Base-by-base conservation (phyloP, 179 eudicot genomes). In the Nepenthes alata region DNA sequence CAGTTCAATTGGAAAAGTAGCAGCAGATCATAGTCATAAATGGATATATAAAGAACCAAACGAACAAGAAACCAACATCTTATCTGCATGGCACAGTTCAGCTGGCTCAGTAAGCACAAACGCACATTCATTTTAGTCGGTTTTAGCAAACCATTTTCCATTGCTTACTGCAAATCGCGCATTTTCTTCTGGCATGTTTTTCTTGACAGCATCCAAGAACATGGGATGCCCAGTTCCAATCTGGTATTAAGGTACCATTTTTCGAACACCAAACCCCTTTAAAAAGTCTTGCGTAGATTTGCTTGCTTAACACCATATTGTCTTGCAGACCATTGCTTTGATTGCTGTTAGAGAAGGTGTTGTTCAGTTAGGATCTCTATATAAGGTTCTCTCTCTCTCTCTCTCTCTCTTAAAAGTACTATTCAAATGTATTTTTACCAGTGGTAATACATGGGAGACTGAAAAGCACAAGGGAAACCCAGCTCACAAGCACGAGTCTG, bases 181-280 rank as follows among this genome's bases (percentile, higher is more conserved):
- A 11, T 52, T 7, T 52, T 14, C 13, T 49, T 13, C 34, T 4
- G 55, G 13, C 15, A 52, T n/a, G 7, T 52, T 52, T 13, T 15
- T 3, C 15, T 62, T 63, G 25, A 59, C 77, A 78, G 83, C 77
- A 78, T 58, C 83, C 83, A 63, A 75, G 83, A 65, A 78, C 83
- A 64, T 78, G 83, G 83, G 83, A 78, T 63, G 80, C 83, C 1
- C 83, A 78, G 59, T 78, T 78, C 55, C 83, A 78, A 63, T 78
- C 83, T 16, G 83, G 83, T 37, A 78, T 78, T 49, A 78, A 75
- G 83, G 83, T 78, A 75, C 10, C 41, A n/a, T 15, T 57, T 11
- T n/a, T 3, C 35, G 4, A 35, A 11, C 34, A 34, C 2, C 14
- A 9, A 3, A 35, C 12, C 34, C 5, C 2, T 14, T 52, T 59